These are phyloP conservation scores for Alternaria sp. DNA, from an alignment of 2,329 filamentous ascomycete species.

Conservation along the genomic window DNA sequence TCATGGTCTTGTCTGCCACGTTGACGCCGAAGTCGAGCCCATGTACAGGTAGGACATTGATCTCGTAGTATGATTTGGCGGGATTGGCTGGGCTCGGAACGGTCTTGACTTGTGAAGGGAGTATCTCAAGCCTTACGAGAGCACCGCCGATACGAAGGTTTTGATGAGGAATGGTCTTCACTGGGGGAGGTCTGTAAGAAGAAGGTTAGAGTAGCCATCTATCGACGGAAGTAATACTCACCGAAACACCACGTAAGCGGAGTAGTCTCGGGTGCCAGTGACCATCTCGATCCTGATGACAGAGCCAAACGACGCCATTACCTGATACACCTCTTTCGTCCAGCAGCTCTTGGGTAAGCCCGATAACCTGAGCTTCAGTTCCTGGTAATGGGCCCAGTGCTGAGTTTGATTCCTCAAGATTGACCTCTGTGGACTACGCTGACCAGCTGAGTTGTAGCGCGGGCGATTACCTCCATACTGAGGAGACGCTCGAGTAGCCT, in stretches of 20 bases:
- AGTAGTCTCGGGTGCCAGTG: constrained; percentile 2
- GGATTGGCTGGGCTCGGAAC: constrained; percentile 33
- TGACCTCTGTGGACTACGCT: neutral
- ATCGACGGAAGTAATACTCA: constrained; percentile 4
- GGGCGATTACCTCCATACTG: neutral
- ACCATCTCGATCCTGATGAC: constrained; percentile 40
- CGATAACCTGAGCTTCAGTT: constrained; percentile 27
- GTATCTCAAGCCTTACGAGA: constrained; percentile 10
- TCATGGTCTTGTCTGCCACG: constrained; percentile 61
- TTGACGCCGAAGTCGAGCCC: constrained; percentile 69
- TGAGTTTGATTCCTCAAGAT: neutral
- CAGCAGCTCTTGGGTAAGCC: constrained; percentile 23
- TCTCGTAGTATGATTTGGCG: constrained; percentile 29
- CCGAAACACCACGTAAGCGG: constrained; percentile 35
- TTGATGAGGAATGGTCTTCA: neutral
- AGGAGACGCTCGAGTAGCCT: neutral
- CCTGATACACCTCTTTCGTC: constrained; percentile 30
- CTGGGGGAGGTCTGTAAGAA: constrained; percentile 20
- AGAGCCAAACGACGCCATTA: constrained; percentile 30
- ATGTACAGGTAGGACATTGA: constrained; percentile 41
- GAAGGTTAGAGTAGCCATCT: too few relatives aligned
- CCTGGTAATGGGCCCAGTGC: constrained; percentile 28
- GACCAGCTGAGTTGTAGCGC: neutral
- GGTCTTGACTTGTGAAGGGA: neutral
- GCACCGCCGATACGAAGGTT: constrained; percentile 9